Evolutionary conservation across 345 rosid species (phyloP), one percentile per base, ranked within the genome.

Genomic region (Eucalyptus viminalis): DNA sequence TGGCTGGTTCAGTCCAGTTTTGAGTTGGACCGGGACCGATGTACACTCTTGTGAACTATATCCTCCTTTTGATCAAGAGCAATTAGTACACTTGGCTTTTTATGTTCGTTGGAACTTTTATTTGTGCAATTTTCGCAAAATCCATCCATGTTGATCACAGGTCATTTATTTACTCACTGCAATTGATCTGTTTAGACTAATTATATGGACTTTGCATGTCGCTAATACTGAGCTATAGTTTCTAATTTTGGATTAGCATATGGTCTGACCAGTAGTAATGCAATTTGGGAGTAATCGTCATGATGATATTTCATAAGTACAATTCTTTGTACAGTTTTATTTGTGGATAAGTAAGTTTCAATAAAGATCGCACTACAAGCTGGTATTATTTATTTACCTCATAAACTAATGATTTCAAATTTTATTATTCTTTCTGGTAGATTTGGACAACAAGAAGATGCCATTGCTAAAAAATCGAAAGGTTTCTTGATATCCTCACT

Each of bases 21-120:
- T 0, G 4, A 0, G 25, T 53, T 53, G 24, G 58, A 53, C 0
- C 2, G 0, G 10, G 25, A 53, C 10, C 10, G 2, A 53, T 53
- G 58, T 0, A 53, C 58, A 53, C 58, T 5, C 58, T 21, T 7
- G 7, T 53, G 9, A 53, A 19, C 58, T 8, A 53, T 53, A 53
- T 53, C 58, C 58, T 53, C 50, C 49, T 47, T 12, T 4, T 50
- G 14, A 24, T 58, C 62, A 24, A 22, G 62, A 58, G 6, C 62
- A 58, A 22, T 58, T 4, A 0, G 3, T 11, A 9, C 29, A 24
- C 29, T 58, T 24, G 62, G 53, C 53, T 50, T 50, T 14, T 50
- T 50, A 50, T 50, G 53, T 58, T 58, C 9, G 62, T 58, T 58
- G 62, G 29, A 58, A 25, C 29, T 58, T 58, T 22, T 58, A 24